Base-by-base conservation (phyloP, 179 eudicot genomes). In the Silene coronaria region DNA sequence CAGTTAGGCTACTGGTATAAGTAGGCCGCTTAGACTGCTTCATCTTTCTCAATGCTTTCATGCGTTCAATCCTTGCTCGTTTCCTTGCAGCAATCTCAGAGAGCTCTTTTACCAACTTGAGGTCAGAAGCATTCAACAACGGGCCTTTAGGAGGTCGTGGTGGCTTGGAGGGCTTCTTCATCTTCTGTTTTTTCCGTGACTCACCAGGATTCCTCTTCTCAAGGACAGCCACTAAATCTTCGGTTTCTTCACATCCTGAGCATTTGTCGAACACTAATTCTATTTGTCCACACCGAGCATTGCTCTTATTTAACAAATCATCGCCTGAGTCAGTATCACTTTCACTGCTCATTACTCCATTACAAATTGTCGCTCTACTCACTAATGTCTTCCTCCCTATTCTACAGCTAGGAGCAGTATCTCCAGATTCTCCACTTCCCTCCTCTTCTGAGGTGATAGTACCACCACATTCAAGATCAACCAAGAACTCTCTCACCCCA, bases 61-160 rank as follows among this genome's bases (percentile, higher is more conserved):
- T 67, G 21, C 86, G 74, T 61, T 83, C 88, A 42, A 81, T 73
- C 76, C 86, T 83, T 24, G 84, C 86, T 7, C 88, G 80, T 71
- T 79, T 83, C 81, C 80, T 83, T 4, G 85, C 84, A 77, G 88
- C 86, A 46, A 85, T 78, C 80, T 83, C 88, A 0, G 88, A 81
- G 27, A 85, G 82, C 77, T 85, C 86, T 69, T 48, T 81, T 27
- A 85, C 84, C 69, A 85, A 72, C 79, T 83, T 81, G 10, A 83
- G 74, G 70, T 85, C 88, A 63, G 86, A 71, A 36, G 81, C 83
- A 81, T 63, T 72, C 74, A 85, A 72, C 67, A 61, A 71, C 3
- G 88, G 88, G 17, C 88, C 88, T 69, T 83, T 85, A 45, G 88
- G 88, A 48, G 88, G 88, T 19, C 86, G 81, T 5, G 88, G 88